Evolutionary conservation across 2,329 filamentous ascomycete genomes (phyloP).

Genomic region (Fonsecaea pugnacius): DNA sequence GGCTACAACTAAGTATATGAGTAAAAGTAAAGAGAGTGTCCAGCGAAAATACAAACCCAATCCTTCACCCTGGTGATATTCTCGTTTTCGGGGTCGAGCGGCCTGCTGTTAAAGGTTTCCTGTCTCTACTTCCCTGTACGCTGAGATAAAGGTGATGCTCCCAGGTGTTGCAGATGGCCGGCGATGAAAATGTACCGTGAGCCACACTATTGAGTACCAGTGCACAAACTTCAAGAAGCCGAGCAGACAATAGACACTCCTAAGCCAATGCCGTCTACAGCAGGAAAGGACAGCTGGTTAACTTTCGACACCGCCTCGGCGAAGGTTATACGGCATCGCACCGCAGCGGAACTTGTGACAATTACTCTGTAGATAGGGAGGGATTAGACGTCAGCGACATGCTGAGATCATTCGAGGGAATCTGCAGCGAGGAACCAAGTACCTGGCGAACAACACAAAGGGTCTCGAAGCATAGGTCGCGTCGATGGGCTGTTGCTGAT

Average conservation of each 20-base stretch:
- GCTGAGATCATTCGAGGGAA: not conserved
- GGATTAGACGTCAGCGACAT: not conserved
- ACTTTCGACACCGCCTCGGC: not conserved
- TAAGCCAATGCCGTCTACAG: not conserved
- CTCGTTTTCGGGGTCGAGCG: not conserved
- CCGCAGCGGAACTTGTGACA: not conserved
- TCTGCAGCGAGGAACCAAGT: not conserved
- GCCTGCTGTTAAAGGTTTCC: not conserved
- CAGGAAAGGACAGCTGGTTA: not conserved
- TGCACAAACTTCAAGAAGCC: not conserved
- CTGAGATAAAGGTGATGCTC: not conserved
- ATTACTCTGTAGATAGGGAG: not conserved
- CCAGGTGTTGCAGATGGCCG: not conserved
- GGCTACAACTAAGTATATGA: too few species aligned
- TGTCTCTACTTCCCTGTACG: not conserved
- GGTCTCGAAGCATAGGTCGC: not conserved
- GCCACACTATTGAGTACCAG: not conserved
- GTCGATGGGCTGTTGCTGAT: not conserved
- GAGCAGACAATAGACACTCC: not conserved
- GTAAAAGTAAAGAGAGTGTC: too few species aligned
- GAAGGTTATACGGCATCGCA: not conserved
- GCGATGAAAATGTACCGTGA: not conserved
- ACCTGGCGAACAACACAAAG: not conserved
- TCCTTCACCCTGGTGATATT: not conserved
- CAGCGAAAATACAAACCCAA: not conserved